Base-by-base conservation (phyloP, 169 alveolate species). In the Plasmodium relictum region DNA sequence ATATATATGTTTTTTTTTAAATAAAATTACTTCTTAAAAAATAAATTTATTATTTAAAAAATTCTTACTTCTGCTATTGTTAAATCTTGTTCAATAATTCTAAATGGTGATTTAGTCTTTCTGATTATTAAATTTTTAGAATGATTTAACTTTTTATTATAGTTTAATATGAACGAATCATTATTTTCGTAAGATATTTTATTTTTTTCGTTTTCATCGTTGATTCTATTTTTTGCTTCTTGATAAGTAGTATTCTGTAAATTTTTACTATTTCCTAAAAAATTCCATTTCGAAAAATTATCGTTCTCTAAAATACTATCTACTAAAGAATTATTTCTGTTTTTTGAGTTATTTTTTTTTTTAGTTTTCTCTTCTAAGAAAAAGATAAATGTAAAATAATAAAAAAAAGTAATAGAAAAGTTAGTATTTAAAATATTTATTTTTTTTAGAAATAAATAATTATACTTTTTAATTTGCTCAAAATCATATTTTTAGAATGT, bases 381-480 rank as follows among this genome's bases (percentile, higher is more conserved):
- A 44, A 44, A 2, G 16, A 6, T 31, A 31, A 48, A 48, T 48
- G 0, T 10, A 4, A 48, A 48, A 48, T 2, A 48, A 48, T 1
- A 48, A 48, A 61, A 18, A 61, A 6, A 61, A 22, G 20, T 20
- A 61, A 22, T 22, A 18, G 1, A 31, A 2, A 31, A 31, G 39
- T 31, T 31, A 31, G 3, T 31, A 31, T 2, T 31, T 31, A 31
- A 2, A 31, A 31, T 31, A 1, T 31, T 31, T 31, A 2, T 31
- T 31, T 18, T 61, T 24, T 61, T 10, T 61, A 8, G 7, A 24
- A 22, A 22, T 6, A 61, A 20, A 61, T 18, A 44, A 18, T 39
- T 41, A 39, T 83, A 83, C 91, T 83, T 83, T 56, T 83, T 58
- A 56, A 20, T 62, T 83, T 70, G 86, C 85, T 83, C n/a, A 83